Conservation (phyloP, 169 alveolate species). For the Plasmodium vinckei region DNA sequence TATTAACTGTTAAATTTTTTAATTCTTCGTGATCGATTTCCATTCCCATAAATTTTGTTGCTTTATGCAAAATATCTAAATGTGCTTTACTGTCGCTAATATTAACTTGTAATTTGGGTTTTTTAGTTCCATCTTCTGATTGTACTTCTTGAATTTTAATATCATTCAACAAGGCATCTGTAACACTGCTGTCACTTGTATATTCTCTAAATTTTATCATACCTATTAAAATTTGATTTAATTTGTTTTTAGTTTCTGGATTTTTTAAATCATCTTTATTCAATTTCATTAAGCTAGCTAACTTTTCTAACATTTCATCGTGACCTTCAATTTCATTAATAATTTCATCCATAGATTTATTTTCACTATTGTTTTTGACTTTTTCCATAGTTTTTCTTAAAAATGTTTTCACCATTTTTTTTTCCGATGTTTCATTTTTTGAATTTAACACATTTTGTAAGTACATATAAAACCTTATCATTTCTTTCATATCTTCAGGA, state of each 20-base stretch:
- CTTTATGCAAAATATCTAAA: constrained; percentile 68
- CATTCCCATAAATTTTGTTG: constrained; percentile 73
- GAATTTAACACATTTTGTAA: constrained; percentile 63
- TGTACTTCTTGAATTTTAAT: constrained; percentile 52
- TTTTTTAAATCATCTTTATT: constrained; percentile 37
- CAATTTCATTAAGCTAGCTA: constrained; percentile 58
- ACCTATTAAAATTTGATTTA: constrained; percentile 73
- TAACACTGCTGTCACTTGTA: constrained; percentile 41
- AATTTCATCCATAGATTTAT: constrained; percentile 68
- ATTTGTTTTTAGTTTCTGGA: constrained; percentile 48
- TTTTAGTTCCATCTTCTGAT: constrained; percentile 21
- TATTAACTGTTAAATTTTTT: constrained; percentile 44
- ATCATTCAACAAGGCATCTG: constrained; percentile 41
- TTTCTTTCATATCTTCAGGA: constrained; percentile 64
- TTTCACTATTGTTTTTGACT: constrained; percentile 57
- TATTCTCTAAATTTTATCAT: constrained; percentile 69
- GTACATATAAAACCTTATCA: constrained; percentile 71
- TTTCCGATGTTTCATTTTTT: constrained; percentile 63
- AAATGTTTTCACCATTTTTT: constrained; percentile 73
- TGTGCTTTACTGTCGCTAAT: constrained; percentile 51
- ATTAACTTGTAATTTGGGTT: constrained; percentile 59
- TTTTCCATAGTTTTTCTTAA: constrained; percentile 73
- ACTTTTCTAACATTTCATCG: constrained; percentile 63
- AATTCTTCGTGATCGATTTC: constrained; percentile 59
- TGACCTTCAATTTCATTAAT: constrained; percentile 74